Evolutionary conservation across 2,329 filamentous ascomycete genomes (phyloP).

Genomic region (Cytospora mali): DNA sequence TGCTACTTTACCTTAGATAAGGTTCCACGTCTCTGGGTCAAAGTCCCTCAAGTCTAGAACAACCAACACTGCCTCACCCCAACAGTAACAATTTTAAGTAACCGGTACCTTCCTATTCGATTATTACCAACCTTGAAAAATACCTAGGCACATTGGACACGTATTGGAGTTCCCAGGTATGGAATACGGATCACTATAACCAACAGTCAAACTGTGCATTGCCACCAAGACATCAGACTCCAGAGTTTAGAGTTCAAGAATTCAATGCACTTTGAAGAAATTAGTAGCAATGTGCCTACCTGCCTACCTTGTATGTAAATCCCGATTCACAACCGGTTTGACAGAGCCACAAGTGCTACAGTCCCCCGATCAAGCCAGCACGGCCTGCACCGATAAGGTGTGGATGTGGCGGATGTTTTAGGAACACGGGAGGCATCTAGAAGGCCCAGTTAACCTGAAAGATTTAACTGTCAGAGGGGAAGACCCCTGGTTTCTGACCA

Average conservation of each 20-base stretch:
- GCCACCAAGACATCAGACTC: no score
- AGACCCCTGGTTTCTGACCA: neutral
- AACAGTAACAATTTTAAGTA: no score
- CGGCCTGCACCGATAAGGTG: neutral
- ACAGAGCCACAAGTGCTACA: neutral
- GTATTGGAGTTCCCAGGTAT: no score
- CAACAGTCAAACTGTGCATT: no score
- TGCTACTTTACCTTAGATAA: no score
- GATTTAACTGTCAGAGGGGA: neutral
- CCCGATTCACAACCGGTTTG: neutral
- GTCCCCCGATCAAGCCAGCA: no score
- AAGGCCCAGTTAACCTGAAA: neutral
- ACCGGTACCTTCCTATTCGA: neutral
- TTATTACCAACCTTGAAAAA: no score
- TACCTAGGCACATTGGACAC: neutral
- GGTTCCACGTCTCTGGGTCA: neutral
- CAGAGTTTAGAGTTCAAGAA: no score
- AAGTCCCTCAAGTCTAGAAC: conserved; percentile 4
- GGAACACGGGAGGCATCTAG: neutral
- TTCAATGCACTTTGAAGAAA: no score
- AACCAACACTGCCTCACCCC: no score
- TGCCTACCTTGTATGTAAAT: neutral
- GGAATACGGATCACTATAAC: no score
- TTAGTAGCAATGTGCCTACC: no score
- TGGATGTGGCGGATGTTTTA: neutral